Conservation (phyloP, 1,139 yeast species). For the Blastobotrys capitulatus region DNA sequence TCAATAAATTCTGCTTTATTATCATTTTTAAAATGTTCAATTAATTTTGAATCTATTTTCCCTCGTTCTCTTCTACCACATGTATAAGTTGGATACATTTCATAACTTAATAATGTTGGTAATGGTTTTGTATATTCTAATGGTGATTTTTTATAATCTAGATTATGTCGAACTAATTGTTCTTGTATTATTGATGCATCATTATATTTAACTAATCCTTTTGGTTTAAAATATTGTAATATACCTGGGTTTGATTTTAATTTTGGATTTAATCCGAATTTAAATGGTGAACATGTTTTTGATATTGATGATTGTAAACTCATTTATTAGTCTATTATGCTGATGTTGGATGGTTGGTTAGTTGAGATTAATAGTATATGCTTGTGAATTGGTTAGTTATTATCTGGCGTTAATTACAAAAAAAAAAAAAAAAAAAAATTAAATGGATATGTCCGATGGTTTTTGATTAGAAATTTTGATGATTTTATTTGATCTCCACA, state of each 20-base stretch:
- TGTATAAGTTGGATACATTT: constrained; percentile 79
- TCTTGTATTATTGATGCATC: constrained; percentile 63
- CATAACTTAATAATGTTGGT: constrained; percentile 69
- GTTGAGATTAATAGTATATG: too few species aligned
- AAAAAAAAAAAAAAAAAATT: too few species aligned
- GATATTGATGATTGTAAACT: too few species aligned
- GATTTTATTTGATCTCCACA: too few species aligned
- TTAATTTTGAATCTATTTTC: constrained; percentile 35
- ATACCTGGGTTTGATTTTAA: constrained; percentile 6
- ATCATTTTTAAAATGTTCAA: constrained; percentile 27
- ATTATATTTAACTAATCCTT: constrained; percentile 47
- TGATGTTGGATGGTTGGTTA: too few species aligned
- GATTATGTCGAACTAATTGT: constrained; percentile 51
- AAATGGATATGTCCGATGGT: not conserved
- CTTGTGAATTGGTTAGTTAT: too few species aligned
- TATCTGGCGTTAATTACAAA: too few species aligned
- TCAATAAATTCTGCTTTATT: constrained; percentile 54
- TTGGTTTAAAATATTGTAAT: constrained; percentile 47
- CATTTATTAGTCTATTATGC: too few species aligned
- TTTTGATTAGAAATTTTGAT: too few species aligned
- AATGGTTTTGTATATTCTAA: constrained; percentile 35
- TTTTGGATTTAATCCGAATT: constrained; percentile 8
- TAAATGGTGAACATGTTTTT: constrained; percentile 4
- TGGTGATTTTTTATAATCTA: constrained; percentile 46
- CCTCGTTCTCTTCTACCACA: constrained; percentile 78